A percentile compares a stretch with the other conserved stretches of the same genome.
Evolutionary conservation across 192 early-diverging fungal genomes (phyloP).

Genomic region (Coemansia reversa): DNA sequence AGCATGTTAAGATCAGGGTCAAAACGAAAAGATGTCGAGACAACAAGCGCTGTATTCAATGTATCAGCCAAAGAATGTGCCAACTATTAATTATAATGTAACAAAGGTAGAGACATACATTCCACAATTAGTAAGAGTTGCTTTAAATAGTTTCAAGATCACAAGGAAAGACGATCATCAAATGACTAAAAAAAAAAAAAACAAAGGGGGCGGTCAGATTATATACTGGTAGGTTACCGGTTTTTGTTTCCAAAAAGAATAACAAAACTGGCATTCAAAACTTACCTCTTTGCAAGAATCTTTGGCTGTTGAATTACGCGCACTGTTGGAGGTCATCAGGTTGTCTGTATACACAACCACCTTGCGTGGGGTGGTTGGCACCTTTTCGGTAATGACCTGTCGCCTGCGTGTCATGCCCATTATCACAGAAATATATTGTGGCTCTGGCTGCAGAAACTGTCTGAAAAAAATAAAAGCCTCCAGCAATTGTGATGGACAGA

Average conservation of each 20-base stretch:
- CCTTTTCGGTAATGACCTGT: slow-evolving; percentile 41
- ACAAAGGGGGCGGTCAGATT: background rate
- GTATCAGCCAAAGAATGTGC: slow-evolving; percentile 39
- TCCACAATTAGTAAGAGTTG: too few relatives aligned
- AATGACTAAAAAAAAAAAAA: too few relatives aligned
- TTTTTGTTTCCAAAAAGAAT: too few relatives aligned
- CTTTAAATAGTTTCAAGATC: background rate
- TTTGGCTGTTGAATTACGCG: slow-evolving; percentile 26
- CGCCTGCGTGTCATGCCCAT: slow-evolving; percentile 42
- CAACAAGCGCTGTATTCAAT: slow-evolving; percentile 46
- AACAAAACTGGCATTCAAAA: too few relatives aligned
- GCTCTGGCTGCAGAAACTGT: too few relatives aligned
- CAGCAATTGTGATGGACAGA: too few relatives aligned
- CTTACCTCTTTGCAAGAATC: slow-evolving; percentile 40
- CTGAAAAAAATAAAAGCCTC: too few relatives aligned
- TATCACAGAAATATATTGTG: too few relatives aligned
- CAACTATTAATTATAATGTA: slow-evolving; percentile 16
- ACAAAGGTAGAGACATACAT: background rate
- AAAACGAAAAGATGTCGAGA: slow-evolving; percentile 50
- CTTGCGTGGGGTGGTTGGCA: slow-evolving; percentile 52
- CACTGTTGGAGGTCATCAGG: slow-evolving; percentile 45
- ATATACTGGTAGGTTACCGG: background rate
- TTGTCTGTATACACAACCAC: slow-evolving; percentile 56
- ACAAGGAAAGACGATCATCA: background rate
- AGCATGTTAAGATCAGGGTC: slow-evolving; percentile 54